Evolutionary conservation across 2,329 filamentous ascomycete species (phyloP).

Genomic region (Pleochaeta shiraiana): DNA sequence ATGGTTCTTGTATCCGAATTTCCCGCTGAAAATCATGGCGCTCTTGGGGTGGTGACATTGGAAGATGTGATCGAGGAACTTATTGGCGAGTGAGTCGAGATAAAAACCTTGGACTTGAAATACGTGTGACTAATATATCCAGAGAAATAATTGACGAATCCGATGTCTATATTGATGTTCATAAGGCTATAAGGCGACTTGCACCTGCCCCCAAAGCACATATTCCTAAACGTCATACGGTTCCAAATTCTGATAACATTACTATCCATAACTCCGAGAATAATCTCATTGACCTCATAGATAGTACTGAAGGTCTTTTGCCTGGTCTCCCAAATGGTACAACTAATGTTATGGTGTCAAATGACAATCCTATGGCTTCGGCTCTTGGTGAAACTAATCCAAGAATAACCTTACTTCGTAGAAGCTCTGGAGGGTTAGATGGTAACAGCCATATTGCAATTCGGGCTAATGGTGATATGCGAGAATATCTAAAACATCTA

Average conservation of each 20-base stretch:
- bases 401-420: slow-evolving; percentile 33
- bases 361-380: slow-evolving; percentile 7
- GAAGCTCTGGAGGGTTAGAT: slow-evolving; percentile 32
- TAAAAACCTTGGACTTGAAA: not conserved
- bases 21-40: slow-evolving; percentile 78
- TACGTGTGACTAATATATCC: slow-evolving; percentile 11
- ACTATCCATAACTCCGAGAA: slow-evolving; percentile 17
- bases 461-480: slow-evolving; percentile 39
- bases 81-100: slow-evolving; percentile 65
- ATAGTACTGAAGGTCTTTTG: slow-evolving; percentile 19
- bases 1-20: slow-evolving; percentile 89
- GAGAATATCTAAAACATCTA: slow-evolving; percentile 37
- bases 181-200: slow-evolving; percentile 77
- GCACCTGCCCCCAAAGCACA: slow-evolving; percentile 42
- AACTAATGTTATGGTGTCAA: slow-evolving; percentile 6
- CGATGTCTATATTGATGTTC: slow-evolving; percentile 93
- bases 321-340: slow-evolving; percentile 5
- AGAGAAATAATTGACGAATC: slow-evolving; percentile 98
- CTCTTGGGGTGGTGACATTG: slow-evolving; percentile 80
- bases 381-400: slow-evolving; percentile 14
- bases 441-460: slow-evolving; percentile 30
- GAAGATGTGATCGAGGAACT: slow-evolving; percentile 98
- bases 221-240: slow-evolving; percentile 32
- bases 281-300: slow-evolving; percentile 24
- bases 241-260: slow-evolving; percentile 24